Percentiles rank a stretch among this genome's conserved stretches.
These are phyloP conservation scores for barley (Hordeum vulgare) DNA, from an alignment of 176 grass and related monocot genomes.

Conservation along the genomic window MorexV3_pseudomolecules_assembly NC_058523.1:397352159-397352658, in stretches of 20 bases:
- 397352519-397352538: background rate
- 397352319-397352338: constrained; percentile 6
- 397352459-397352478: background rate
- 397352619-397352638: background rate
- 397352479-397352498: background rate
- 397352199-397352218: background rate
- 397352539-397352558: background rate
- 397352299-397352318: background rate
- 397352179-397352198: background rate
- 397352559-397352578: background rate
- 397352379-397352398: background rate
- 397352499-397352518: background rate
- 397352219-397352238: constrained; percentile 24
- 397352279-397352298: background rate
- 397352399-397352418: background rate
- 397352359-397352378: constrained; percentile 6
- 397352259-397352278: background rate
- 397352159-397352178: background rate
- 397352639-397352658: background rate
- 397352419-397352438: background rate
- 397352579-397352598: background rate
- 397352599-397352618: background rate
- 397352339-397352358: background rate
- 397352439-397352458: background rate
- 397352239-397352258: constrained; percentile 4